These are phyloP conservation scores for Sordaria brevicollis DNA, from an alignment of 495 filamentous ascomycete species.

Conservation along the genomic window DNA sequence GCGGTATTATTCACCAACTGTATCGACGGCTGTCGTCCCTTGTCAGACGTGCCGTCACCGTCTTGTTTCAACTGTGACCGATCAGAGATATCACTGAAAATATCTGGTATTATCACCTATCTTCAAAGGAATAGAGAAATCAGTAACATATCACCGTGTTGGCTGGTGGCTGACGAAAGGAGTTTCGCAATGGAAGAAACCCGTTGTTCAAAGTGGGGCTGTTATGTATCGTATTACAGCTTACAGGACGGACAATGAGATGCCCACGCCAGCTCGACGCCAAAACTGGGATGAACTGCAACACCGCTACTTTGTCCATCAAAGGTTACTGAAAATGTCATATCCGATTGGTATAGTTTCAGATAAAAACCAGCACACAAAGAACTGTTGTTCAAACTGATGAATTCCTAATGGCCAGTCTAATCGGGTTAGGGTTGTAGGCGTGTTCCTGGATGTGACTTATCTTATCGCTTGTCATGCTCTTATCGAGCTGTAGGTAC, in stretches of 20 bases:
- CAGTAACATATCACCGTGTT: not conserved
- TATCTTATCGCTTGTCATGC: not conserved
- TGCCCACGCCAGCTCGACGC: not conserved
- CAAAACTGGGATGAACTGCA: not conserved
- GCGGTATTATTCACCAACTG: no score
- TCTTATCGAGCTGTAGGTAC: not conserved
- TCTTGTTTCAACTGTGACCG: no score
- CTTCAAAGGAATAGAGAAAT: not conserved
- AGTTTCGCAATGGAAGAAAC: not conserved
- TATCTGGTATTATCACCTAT: accelerated
- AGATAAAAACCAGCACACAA: not conserved
- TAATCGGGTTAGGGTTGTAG: not conserved
- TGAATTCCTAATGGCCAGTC: not conserved
- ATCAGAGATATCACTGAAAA: no score
- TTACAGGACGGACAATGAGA: not conserved
- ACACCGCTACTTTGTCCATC: not conserved
- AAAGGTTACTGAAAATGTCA: not conserved
- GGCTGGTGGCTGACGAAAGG: not conserved
- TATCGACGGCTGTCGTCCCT: no score
- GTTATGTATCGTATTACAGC: not conserved
- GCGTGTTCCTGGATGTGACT: not conserved
- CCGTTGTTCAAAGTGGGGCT: not conserved
- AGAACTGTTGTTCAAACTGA: not conserved
- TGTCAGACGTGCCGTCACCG: no score
- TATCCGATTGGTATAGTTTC: not conserved